Evolutionary conservation across 306 rosid species (phyloP), one percentile per base, ranked within the genome.

Genomic region (Malus sylvestris): DNA sequence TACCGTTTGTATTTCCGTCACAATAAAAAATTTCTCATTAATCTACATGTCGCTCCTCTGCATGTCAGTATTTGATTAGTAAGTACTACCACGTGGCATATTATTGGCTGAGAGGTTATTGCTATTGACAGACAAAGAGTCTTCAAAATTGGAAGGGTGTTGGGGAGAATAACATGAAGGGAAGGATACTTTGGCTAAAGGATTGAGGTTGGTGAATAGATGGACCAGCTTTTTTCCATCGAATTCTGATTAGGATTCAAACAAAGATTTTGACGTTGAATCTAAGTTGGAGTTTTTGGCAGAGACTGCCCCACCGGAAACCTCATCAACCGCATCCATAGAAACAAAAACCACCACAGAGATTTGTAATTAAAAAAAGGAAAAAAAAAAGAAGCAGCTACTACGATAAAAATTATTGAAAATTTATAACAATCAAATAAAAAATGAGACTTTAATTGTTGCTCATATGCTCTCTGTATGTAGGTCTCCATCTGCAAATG

Each of bases 321-420:
- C 78, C 86, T 88, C 97, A 85, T 89, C 96, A 81, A 92, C 96
- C 79, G 94, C 93, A 79, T 96, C 96, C 97, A 94, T 94, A 71
- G 87, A 83, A 82, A 79, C 85, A 75, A 78, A 85, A 68, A 35
- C 10, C 82, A 59, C 32, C 72, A 44, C 33, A 70, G 35, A 81
- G 59, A 14, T 40, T 25, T 11, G 44, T 8, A 40, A 40, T 40
- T 40, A 40, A 49, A 23, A 51, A 10, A 29, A 2, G 42, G 1
- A 7, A 45, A 68, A 25, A 23, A 7, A 57, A 32, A 70, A 38
- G n/a, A 2, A 55, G 79, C 10, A 65, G 15, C 53, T 67, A 32
- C 44, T 70, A 67, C 78, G 73, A 71, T 73, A 78, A 78, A 68
- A 79, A 44, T 46, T 12, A 30, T 33, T 49, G 10, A 30, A 38